Base-by-base conservation (phyloP, 768 basidiomycete genomes). In the Suillus fuscotomentosus region DNA sequence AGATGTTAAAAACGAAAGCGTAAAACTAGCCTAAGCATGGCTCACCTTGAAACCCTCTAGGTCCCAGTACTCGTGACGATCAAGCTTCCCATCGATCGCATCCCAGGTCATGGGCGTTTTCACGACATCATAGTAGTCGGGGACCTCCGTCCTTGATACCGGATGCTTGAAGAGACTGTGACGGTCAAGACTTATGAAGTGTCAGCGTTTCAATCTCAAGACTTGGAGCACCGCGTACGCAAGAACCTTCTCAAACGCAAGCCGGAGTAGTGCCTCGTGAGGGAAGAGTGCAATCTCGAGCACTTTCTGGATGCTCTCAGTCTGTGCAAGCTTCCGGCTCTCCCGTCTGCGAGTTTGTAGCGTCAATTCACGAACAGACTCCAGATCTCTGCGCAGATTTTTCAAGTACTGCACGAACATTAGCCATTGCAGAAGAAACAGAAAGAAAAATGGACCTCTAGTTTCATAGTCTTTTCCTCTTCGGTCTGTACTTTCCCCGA, bases 101-200 rank as follows among this genome's bases (percentile, higher is more conserved):
- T 81, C 82, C 88, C 96, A 95, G 65, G 89, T 90, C 94, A 97
- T 97, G 0, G 97, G 97, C 4, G 83, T 79, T 70, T 87, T 83
- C 70, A 99, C 83, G 42, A 97, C 81, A 54, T 94, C 90, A 71
- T 91, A 94, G 73, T 99, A 99, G 71, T 98, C 96, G 1, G 92
- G 92, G 0, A 96, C 94, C 47, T 91, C 86, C 1, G 77, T 79
- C 68, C 81, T 88, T 48, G 88, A 89, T 43, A 98, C 95, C 0
- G 96, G 94, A 65, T 89, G 86, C 65, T 86, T 86, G 78, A 99
- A 99, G 66, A 88, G 82, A 51, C 88, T 89, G 6, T 84, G 78
- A 20, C 86, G 84, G 72, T 98, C 95, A 56, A 85, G 71, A 9
- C 95, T 97, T 69, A 47, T n/a, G 9, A 54, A 36, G 43, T 53